These are phyloP conservation scores for Arachis hypogaea DNA, from an alignment of 306 rosid species.

Conservation along the genomic window DNA sequence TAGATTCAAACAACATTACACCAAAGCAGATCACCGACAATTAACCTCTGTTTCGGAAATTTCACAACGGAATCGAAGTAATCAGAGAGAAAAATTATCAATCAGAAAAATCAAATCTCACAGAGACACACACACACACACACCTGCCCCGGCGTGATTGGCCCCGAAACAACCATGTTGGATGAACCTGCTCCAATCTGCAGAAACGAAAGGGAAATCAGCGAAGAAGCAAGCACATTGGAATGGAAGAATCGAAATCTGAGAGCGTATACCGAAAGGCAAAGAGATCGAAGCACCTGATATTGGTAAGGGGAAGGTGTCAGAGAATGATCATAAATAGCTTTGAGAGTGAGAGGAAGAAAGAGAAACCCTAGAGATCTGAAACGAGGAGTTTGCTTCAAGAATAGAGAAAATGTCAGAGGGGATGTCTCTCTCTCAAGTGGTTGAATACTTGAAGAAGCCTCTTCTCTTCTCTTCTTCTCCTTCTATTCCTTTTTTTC, in stretches of 20 bases:
- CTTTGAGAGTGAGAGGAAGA: constrained; percentile 29
- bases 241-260: constrained; percentile 35
- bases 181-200: constrained; percentile 55
- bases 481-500: too few relatives aligned
- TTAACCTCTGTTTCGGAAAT: background rate
- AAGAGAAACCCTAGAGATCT: constrained; percentile 52
- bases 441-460: constrained; percentile 32
- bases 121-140: background rate
- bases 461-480: too few relatives aligned
- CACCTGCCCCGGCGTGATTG: constrained; percentile 87
- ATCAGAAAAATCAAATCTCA: background rate
- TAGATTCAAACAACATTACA: constrained; percentile 29
- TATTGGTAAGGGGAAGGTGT: constrained; percentile 34
- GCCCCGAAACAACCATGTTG: constrained; percentile 70
- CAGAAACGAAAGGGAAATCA: background rate
- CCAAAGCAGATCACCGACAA: constrained; percentile 38
- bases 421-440: constrained; percentile 67
- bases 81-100: background rate
- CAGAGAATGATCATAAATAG: constrained; percentile 53
- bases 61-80: background rate
- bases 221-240: constrained; percentile 2
- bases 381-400: constrained; percentile 68
- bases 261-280: constrained; percentile 39
- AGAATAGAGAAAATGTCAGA: constrained; percentile 82
- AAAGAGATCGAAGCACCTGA: constrained; percentile 44